Percentiles rank a stretch among this genome's conserved stretches.
These are phyloP conservation scores for Xerocomellus amylosporus DNA, from an alignment of 768 basidiomycete genomes.

Conservation along the genomic window DNA sequence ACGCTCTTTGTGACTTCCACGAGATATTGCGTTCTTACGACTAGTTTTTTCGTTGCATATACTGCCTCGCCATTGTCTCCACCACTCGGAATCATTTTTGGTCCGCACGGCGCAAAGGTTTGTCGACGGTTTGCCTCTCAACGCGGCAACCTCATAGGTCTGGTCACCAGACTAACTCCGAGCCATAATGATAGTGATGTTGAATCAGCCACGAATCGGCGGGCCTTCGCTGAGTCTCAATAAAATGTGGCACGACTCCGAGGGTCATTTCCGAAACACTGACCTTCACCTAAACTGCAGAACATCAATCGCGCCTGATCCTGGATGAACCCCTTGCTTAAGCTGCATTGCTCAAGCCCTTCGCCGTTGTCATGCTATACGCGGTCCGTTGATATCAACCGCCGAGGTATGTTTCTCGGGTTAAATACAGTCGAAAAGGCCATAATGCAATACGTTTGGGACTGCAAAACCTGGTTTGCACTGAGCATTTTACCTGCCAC, in stretches of 20 bases:
- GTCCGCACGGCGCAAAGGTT: no score
- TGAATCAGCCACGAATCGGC: no score
- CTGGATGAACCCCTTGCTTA: not conserved
- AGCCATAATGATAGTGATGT: no score
- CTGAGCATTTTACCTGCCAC: constrained; percentile 3
- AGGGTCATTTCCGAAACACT: not conserved
- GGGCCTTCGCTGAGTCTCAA: not conserved
- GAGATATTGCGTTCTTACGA: no score
- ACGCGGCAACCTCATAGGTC: no score
- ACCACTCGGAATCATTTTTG: not conserved
- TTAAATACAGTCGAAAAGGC: constrained; percentile 15
- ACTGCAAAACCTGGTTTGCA: constrained; percentile 16
- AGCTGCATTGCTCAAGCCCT: not conserved
- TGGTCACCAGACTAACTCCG: no score
- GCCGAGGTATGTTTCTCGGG: constrained; percentile 18
- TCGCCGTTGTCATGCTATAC: not conserved
- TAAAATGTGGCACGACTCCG: not conserved
- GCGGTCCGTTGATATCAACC: not conserved
- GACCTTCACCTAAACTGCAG: not conserved
- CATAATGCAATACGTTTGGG: constrained; percentile 29
- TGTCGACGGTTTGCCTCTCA: no score
- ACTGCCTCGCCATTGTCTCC: not conserved
- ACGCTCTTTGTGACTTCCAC: no score
- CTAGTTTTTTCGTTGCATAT: no score
- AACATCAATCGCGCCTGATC: not conserved